These are phyloP conservation scores for Aureobasidium namibiae DNA, from an alignment of 2,329 filamentous ascomycete genomes.

Conservation along the genomic window DNA sequence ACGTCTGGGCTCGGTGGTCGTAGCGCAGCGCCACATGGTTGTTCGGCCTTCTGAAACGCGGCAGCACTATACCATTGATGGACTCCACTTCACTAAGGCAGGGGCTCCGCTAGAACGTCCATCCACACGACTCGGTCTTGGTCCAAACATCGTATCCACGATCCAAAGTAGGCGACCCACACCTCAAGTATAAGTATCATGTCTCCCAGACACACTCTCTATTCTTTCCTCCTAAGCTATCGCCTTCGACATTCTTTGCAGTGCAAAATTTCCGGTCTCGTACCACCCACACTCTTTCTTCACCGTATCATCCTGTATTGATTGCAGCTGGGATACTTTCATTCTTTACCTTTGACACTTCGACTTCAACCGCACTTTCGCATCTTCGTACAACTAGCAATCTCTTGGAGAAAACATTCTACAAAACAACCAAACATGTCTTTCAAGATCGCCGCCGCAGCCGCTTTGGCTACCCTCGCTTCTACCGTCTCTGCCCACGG, in stretches of 20 bases:
- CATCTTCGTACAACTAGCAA: conserved; percentile 7
- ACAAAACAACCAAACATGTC: conserved; percentile 19
- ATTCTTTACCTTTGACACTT: conserved; percentile 1
- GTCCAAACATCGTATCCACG: neutral
- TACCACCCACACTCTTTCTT: conserved; percentile 11
- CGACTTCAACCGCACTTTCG: neutral
- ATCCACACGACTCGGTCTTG: neutral
- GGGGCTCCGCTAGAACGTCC: conserved; percentile 6
- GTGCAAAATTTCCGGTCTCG: conserved; percentile 10
- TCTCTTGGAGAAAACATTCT: neutral
- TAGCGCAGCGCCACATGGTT: conserved; percentile 1
- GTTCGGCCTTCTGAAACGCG: conserved; percentile 6
- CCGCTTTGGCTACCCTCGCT: conserved; percentile 25
- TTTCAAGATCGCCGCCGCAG: conserved; percentile 19
- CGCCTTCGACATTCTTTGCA: conserved; percentile 11
- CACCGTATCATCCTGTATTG: conserved; percentile 13
- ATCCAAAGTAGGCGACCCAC: neutral
- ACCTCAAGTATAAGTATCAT: conserved; percentile 1
- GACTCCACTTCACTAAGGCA: conserved; percentile 12
- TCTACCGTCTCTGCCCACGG: conserved; percentile 40
- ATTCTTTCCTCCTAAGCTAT: neutral
- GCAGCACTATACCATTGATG: neutral
- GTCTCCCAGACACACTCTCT: neutral
- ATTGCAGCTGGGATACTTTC: conserved; percentile 13
- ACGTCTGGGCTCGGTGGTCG: neutral